Evolutionary conservation across 768 basidiomycete genomes (phyloP).

Genomic region (Leccinum fibrillosum): DNA sequence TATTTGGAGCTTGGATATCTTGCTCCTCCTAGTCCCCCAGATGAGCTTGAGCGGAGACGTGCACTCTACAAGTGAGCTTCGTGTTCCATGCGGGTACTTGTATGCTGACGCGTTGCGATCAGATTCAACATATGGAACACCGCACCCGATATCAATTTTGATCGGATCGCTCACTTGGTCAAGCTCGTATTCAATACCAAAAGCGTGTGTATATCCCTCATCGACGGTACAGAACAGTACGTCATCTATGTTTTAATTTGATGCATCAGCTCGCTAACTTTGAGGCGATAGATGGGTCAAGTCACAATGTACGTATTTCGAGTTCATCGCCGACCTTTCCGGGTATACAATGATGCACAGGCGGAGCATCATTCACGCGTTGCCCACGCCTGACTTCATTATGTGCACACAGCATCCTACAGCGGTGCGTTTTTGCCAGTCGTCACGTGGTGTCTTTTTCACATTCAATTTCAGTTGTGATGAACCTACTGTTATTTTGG

Average conservation of each 20-base stretch:
- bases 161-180: constrained; percentile 88
- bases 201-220: constrained; percentile 75
- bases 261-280: constrained; percentile 8
- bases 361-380: constrained; percentile 43
- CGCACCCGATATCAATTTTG: constrained; percentile 84
- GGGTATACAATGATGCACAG: constrained; percentile 26
- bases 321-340: neutral
- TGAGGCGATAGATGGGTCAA: constrained; percentile 71
- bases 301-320: constrained; percentile 63
- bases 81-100: neutral
- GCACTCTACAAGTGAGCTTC: constrained; percentile 76
- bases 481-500: constrained; percentile 84
- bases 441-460: constrained; percentile 1
- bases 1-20: constrained; percentile 66
- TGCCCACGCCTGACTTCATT: constrained; percentile 64
- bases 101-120: constrained; percentile 3
- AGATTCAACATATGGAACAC: constrained; percentile 92
- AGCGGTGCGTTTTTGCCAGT: constrained; percentile 45
- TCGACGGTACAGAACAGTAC: constrained; percentile 84
- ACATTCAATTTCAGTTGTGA: constrained; percentile 51
- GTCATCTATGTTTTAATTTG: constrained; percentile 24
- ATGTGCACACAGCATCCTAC: constrained; percentile 80
- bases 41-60: constrained; percentile 77
- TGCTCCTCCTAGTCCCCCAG: constrained; percentile 77
- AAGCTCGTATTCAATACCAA: constrained; percentile 92